phyloP scores from a whole-genome alignment of 306 rosid genomes.

The Lathyrus sativus region DNA sequence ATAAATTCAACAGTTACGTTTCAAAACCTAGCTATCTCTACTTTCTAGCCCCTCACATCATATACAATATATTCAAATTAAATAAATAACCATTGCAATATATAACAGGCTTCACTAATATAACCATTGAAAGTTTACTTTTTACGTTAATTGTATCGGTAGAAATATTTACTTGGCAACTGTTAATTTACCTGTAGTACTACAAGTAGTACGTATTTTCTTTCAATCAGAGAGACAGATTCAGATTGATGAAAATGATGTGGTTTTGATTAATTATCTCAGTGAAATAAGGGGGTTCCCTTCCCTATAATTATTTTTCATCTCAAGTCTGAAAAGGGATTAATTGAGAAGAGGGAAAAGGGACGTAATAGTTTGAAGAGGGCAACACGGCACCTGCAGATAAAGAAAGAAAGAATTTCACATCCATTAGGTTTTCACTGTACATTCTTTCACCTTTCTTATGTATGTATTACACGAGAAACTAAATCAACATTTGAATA shows the following conservation, averaged over 20 bases:
- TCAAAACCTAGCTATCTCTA: slow-evolving; percentile 17
- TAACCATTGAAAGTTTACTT: not conserved
- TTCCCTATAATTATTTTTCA: slow-evolving; percentile 37
- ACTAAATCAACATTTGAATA: slow-evolving; percentile 41
- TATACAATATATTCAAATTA: not conserved
- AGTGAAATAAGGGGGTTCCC: slow-evolving; percentile 34
- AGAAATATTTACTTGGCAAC: slow-evolving; percentile 7
- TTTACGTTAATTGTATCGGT: slow-evolving; percentile 2
- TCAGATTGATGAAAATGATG: slow-evolving; percentile 47
- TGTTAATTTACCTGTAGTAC: slow-evolving; percentile 43
- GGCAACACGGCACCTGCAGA: slow-evolving; percentile 4
- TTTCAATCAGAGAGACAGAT: slow-evolving; percentile 30
- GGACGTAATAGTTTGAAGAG: not conserved
- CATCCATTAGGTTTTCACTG: slow-evolving; percentile 50
- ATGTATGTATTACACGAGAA: slow-evolving; percentile 43
- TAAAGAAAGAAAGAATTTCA: slow-evolving; percentile 46
- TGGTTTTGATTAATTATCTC: not conserved
- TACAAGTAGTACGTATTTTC: not conserved
- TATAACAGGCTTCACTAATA: too few relatives aligned
- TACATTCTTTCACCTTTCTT: slow-evolving; percentile 49
- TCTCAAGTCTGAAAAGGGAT: slow-evolving; percentile 10
- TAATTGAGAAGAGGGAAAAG: too few relatives aligned
- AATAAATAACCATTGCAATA: too few relatives aligned
- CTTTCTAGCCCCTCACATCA: slow-evolving; percentile 18
- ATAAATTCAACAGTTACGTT: slow-evolving; percentile 46